Conservation (phyloP, 2,329 filamentous ascomycete species). For the Xylariaceae sp. region DNA sequence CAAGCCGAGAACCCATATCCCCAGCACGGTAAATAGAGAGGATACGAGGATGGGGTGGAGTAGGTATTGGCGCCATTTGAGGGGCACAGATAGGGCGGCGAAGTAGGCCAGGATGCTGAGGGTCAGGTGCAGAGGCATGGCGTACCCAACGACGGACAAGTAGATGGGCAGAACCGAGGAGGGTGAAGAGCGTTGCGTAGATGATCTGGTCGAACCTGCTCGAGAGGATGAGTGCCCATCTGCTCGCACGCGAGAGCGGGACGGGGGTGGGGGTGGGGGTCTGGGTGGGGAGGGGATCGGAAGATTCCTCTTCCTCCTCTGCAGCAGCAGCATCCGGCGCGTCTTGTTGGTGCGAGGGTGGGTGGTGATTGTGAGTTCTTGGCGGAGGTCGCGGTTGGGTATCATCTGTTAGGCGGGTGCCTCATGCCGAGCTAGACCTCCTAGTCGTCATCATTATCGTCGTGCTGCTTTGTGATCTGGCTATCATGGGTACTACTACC, state of each 20-base stretch:
- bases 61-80: slow-evolving; percentile 43
- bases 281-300: slow-evolving; percentile 31
- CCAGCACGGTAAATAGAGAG: slow-evolving; percentile 46
- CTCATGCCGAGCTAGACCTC: no score
- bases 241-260: slow-evolving; percentile 41
- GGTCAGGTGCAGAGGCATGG: slow-evolving; percentile 41
- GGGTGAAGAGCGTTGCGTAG: slow-evolving; percentile 41
- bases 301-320: neutral
- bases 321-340: neutral
- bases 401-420: slow-evolving; percentile 10
- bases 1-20: slow-evolving; percentile 34
- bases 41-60: slow-evolving; percentile 56
- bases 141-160: slow-evolving; percentile 47
- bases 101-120: slow-evolving; percentile 50
- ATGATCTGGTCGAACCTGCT: slow-evolving; percentile 41
- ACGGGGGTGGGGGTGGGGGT: slow-evolving; percentile 28
- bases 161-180: slow-evolving; percentile 51
- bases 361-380: slow-evolving; percentile 9
- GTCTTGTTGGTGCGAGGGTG: neutral
- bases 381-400: slow-evolving; percentile 13
- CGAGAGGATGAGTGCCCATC: slow-evolving; percentile 45
- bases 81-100: slow-evolving; percentile 42
- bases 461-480: no score
- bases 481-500: slow-evolving; percentile 33
- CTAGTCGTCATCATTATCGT: no score